Base-by-base conservation (phyloP, 352 stramenopile species). In the Globisporangium solare region DNA sequence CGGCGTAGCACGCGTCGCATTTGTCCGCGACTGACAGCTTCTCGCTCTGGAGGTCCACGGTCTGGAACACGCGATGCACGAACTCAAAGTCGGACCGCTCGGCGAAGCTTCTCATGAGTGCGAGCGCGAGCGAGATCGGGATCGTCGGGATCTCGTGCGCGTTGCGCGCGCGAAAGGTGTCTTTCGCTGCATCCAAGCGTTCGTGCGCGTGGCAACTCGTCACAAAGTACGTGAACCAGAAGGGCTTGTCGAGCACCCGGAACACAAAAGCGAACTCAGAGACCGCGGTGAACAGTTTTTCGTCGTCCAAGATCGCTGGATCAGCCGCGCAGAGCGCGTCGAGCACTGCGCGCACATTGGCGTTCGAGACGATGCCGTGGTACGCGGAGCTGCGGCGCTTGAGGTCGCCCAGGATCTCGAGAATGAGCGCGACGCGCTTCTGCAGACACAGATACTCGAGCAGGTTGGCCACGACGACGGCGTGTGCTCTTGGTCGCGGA, bases 381-480 rank as follows among this genome's bases (percentile, higher is more conserved):
- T n/a, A 18, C 7, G 35, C 8, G 21, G 18, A 14, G 3, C 46
- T 15, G 14, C 55, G 39, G 0, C 55, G 37, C 24, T 54, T 39
- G n/a, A 61, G 22, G 20, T 61, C 55, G n/a, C 54, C 24, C 13
- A 61, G 24, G 24, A 61, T 41, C 37, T 45, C 27, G n/a, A 61
- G 22, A 6, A 61, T 49, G 14, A 61, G 22, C 12, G 20, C 13
- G 2, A 32, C 49, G 37, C 27, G 43, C 31, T 35, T 21, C 27
- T 54, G 22, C 20, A 47, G 21, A 17, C 37, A 55, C 22, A 61
- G 42, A 15, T 45, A 50, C 35, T 27, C 18, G 31, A 61, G 37
- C 46, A 61, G 17, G 48, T 48, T 54, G n/a, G 22, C 18, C 22
- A 49, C 47, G 10, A 55, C 18, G 5, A 41, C 7, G 17, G 37